Evolutionary conservation across 1,284 basidiomycete genomes (phyloP), one percentile per base, ranked within the genome.

Genomic region (Ceratobasidium sp.): DNA sequence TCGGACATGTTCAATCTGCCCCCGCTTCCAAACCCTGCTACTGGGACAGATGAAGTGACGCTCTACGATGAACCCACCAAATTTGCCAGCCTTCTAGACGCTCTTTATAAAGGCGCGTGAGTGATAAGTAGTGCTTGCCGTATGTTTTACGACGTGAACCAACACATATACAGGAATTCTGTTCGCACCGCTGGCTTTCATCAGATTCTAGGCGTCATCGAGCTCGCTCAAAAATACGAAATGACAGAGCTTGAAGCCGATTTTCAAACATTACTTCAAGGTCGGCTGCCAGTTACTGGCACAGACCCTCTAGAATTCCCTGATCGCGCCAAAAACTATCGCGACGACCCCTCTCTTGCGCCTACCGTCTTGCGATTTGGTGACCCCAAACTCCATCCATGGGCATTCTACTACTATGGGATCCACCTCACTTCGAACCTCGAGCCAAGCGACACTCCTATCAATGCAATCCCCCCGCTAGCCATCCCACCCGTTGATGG

Each of bases 371-470:
- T 64, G 23, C 32, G 47, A 64, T 64, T 16, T 41, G 62, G 62
- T 6, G 49, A 49, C 46, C n/a, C 30, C 21, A 50, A 46, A 30
- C 47, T 64, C 26, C 62, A 64, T 35, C 62, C 62, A 18, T 64
- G 62, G 62, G 62, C 62, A 28, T 64, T 64, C 62, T 64, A 64
- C 28, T 64, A 30, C 62, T 50, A 50, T 44, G 62, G 62, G 32
- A 30, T 64, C 4, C 49, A 52, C 13, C 46, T 64, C 21, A 35
- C 35, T 23, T 64, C 62, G 8, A 47, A 52, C 3, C 46, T 64
- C 32, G 49, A 64, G 14, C 30, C 49, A 38, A 38, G 44, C 2
- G 47, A 50, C 11, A 49, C 46, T 1, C 50, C 62, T 13, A 64
- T 46, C 11, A 50, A 50, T 28, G 46, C 46, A 16, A 49, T 28